A percentile compares a stretch with the other conserved stretches of the same genome.
These are phyloP conservation scores for Coniferiporia sulphurascens DNA, from an alignment of 1,284 basidiomycete species.

Conservation along the genomic window DNA sequence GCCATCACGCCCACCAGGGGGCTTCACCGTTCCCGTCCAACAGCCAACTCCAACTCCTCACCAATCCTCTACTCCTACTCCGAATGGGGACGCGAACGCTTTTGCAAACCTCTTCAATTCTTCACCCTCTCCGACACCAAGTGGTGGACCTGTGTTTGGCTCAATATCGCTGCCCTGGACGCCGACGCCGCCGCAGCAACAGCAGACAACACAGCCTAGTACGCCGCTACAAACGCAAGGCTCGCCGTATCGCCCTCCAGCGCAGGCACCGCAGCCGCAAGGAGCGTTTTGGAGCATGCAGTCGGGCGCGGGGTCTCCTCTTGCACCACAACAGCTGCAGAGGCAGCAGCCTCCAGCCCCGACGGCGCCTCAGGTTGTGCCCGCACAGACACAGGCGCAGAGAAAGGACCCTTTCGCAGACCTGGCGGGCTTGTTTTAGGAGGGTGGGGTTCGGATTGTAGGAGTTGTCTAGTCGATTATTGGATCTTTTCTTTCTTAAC, in stretches of 20 bases:
- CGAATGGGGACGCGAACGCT: constrained; percentile 8
- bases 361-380: constrained; percentile 20
- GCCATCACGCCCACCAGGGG: constrained; percentile 22
- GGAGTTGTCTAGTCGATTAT: not conserved
- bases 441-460: not conserved
- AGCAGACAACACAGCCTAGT: not conserved
- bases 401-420: constrained; percentile 80
- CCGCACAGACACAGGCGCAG: constrained; percentile 26
- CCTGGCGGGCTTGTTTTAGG: constrained; percentile 67
- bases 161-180: constrained; percentile 52
- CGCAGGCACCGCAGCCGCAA: constrained; percentile 11
- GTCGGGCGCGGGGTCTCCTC: not conserved
- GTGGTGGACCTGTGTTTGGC: constrained; percentile 24
- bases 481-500: not conserved
- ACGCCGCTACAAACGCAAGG: not conserved
- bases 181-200: constrained; percentile 27
- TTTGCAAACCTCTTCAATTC: constrained; percentile 11
- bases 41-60: constrained; percentile 1
- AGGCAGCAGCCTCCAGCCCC: constrained; percentile 21
- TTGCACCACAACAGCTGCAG: constrained; percentile 22
- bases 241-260: not conserved
- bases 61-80: not conserved
- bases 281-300: constrained; percentile 11
- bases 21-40: constrained; percentile 5
- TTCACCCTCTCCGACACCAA: constrained; percentile 2